Conservation (phyloP, 805 yeast genomes). For the Lachancea dasiensis region DNA sequence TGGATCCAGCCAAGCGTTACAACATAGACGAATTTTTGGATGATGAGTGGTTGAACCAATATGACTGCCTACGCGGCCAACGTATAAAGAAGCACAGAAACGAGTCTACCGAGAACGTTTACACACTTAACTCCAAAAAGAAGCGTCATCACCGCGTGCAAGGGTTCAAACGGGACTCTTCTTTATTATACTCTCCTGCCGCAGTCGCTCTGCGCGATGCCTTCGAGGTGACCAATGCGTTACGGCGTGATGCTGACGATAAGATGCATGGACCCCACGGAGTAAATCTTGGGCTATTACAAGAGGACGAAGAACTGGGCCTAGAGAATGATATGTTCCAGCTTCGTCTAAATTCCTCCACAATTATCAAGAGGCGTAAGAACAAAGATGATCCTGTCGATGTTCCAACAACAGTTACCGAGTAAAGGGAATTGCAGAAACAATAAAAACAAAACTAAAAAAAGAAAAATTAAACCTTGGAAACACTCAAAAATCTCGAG, state of each 20-base stretch:
- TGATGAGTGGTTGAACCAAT: slow-evolving; percentile 60
- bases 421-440: neutral
- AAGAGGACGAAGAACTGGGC: slow-evolving; percentile 34
- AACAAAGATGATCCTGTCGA: slow-evolving; percentile 10
- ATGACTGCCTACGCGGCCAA: slow-evolving; percentile 20
- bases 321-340: slow-evolving; percentile 32
- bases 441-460: too few species aligned
- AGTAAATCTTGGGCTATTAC: slow-evolving; percentile 17
- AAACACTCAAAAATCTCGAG: too few species aligned
- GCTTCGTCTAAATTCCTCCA: slow-evolving; percentile 33
- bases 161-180: slow-evolving; percentile 18
- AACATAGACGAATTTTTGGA: slow-evolving; percentile 58
- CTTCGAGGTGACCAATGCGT: slow-evolving; percentile 80
- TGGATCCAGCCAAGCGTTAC: slow-evolving; percentile 62
- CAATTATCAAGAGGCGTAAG: slow-evolving; percentile 39
- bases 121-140: slow-evolving; percentile 11
- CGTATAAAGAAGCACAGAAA: slow-evolving; percentile 7
- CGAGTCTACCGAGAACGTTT: slow-evolving; percentile 7
- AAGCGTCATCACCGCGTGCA: slow-evolving; percentile 20
- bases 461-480: too few species aligned
- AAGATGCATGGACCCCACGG: slow-evolving; percentile 12
- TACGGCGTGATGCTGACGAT: slow-evolving; percentile 74
- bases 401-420: slow-evolving; percentile 6
- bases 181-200: slow-evolving; percentile 53
- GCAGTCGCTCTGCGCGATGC: slow-evolving; percentile 81